Base-by-base conservation (phyloP, 225 moss, liverwort and hornwort species). In the Physcomitrium patens region DNA sequence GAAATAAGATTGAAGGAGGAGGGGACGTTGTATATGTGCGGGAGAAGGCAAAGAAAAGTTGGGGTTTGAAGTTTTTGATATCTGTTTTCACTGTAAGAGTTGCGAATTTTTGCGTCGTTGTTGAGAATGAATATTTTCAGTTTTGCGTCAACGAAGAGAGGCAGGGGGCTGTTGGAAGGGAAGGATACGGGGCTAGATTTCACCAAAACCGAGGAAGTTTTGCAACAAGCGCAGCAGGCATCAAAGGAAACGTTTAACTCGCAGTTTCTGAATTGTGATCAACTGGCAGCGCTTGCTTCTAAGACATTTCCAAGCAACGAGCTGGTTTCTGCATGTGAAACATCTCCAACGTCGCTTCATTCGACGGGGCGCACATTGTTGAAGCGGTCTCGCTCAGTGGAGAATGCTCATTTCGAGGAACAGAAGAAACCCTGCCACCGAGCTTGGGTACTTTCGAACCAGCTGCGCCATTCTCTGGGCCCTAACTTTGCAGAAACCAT, bases 101-200 rank as follows among this genome's bases (percentile, higher is more conserved):
- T 37, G 31, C 31, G 31, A 37, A 37, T 7, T 37, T 24, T 37
- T 37, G 31, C 31, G 31, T 37, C 31, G 31, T 7, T 37, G 31
- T 37, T 37, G 83, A 86, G 82, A 76, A 86, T 86, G 83, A 86
- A 83, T 86, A 80, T 78, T 23, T 86, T 86, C 73, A 75, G 78
- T 62, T 80, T 86, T 59, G 80, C 76, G 1, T 63, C 80, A 77
- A 79, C 79, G 53, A 83, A 55, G 76, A 83, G 86, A 86, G 73
- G 78, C 0, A 65, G 86, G 66, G 78, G 81, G 49, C 26, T 68
- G 42, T 66, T 46, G 19, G 80, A 81, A 23, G 80, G 75, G n/a
- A 78, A 78, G 72, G 78, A 83, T 55, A 51, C 23, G 58, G 55
- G 24, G 20, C 41, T 59, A 50, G 77, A 73, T 48, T 65, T 73